phyloP scores from a whole-genome alignment of 345 rosid genomes.

The Geranium brycei region DNA sequence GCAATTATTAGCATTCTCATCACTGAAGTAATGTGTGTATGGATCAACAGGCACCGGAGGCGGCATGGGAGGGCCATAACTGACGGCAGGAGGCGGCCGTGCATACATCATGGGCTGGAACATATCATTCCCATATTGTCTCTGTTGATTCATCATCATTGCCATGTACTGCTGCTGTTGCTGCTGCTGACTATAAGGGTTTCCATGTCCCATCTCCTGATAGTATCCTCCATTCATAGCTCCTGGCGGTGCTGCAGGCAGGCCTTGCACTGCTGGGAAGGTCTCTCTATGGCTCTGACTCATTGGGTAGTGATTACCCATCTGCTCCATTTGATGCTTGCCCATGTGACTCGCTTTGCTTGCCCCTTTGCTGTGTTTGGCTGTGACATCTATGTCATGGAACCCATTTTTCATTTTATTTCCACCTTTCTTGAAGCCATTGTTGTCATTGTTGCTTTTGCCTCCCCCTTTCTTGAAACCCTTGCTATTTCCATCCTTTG shows the following conservation, averaged over 20 bases:
- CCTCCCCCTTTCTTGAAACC: slow-evolving; percentile 23
- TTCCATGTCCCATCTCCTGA: slow-evolving; percentile 36
- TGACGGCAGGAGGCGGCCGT: slow-evolving; percentile 35
- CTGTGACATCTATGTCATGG: slow-evolving; percentile 32
- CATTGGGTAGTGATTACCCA: slow-evolving; percentile 21
- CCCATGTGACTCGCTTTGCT: slow-evolving; percentile 28
- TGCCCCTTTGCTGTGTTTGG: slow-evolving; percentile 22
- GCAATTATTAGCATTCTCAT: slow-evolving; percentile 82
- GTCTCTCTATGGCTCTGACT: slow-evolving; percentile 21
- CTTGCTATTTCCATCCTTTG: slow-evolving; percentile 16
- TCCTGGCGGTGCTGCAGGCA: slow-evolving; percentile 22
- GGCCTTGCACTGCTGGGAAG: slow-evolving; percentile 61
- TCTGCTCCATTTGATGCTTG: slow-evolving; percentile 3
- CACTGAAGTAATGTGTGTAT: slow-evolving; percentile 62
- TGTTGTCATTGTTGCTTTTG: slow-evolving; percentile 21
- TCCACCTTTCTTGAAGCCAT: slow-evolving; percentile 48
- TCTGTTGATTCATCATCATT: slow-evolving; percentile 62
- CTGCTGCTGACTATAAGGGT: slow-evolving; percentile 54
- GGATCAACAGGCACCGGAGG: slow-evolving; percentile 32
- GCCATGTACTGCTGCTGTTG: slow-evolving; percentile 45
- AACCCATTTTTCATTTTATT: slow-evolving; percentile 28
- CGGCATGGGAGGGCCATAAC: slow-evolving; percentile 55
- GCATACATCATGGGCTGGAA: slow-evolving; percentile 87
- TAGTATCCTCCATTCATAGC: slow-evolving; percentile 40
- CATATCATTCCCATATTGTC: slow-evolving; percentile 43